Base-by-base conservation (phyloP, 257 asterid genomes). In the Lavandula angustifolia region DNA sequence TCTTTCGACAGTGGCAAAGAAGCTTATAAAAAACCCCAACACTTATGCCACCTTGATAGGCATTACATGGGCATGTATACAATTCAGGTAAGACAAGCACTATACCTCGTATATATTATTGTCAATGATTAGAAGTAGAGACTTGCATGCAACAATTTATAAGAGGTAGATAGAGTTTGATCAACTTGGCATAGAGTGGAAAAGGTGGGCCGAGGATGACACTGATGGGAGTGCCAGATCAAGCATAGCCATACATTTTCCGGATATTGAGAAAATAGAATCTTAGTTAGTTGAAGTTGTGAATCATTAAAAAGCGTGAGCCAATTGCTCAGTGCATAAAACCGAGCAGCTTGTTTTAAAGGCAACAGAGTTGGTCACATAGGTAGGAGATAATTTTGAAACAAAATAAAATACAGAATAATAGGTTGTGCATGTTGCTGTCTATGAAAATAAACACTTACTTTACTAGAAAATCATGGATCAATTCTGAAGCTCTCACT, bases 21-120 rank as follows among this genome's bases (percentile, higher is more conserved):
- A 88, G 76, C 85, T 91, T 66, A 73, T 88, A 48, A 60, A 50
- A 73, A 91, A 91, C 75, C 96, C 96, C 72, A 88, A 88, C 64
- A 88, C 94, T 58, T 78, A 84, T 68, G 94, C 94, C 73, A 84
- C 96, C 70, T 52, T 86, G 60, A 73, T 83, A 22, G 95, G 96
- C 46, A 70, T 88, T 54, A 65, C 80, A 62, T 91, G 98, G 98
- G 84, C 95, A 69, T 60, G 82, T 84, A 82, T 88, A 80, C 85
- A 69, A 75, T 88, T 84, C 91, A 91, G 94, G 98, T 86, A 71
- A 68, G 34, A 52, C 5, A 40, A 69, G 44, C 60, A 44, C 8
- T 17, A 6, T 54, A 53, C 17, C 34, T 29, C 18, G 7, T 14
- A 50, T 9, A 32, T 47, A 42, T 27, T 60, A 35, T 68, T 46